Base-by-base conservation (phyloP, 2,329 filamentous ascomycete genomes). In the Fusarium poae region DNA sequence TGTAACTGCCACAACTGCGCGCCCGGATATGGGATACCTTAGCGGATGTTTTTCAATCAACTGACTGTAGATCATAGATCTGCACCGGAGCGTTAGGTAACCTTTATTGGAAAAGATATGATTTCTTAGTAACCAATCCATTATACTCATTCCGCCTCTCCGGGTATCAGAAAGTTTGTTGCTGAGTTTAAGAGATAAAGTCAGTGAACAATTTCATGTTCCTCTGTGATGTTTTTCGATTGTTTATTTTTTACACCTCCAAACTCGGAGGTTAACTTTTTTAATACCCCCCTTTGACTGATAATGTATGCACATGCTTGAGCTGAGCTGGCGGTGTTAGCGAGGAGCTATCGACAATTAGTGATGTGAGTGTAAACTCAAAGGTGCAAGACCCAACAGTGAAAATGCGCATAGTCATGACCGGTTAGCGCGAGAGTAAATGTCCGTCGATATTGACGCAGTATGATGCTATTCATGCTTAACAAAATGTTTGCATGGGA, bases 291-390 rank as follows among this genome's bases (percentile, higher is more conserved):
- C 39, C 39, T 15, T 15, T 23, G 10, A 27, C 9, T 27, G 39
- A 42, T 42, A 16, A 21, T 42, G 20, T 23, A 16, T 48, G 29
- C 30, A 30, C 29, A 48, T 48, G 30, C 11, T 5, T 48, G 27
- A 20, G 27, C 39, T 34, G 21, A 52, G 27, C 39, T 34, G 21
- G 51, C 16, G 23, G 30, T 44, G 4, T 40, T 62, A 52, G 56
- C 35, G 56, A 53, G 23, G n/a, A 60, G 40, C 56, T 62, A 54
- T 53, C 15, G 39, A 46, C 23, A 23, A 10, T 54, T 61, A 53
- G 50, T 43, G 37, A 39, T 57, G 18, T 25, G 48, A 57, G 50
- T 39, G 30, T n/a, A 59, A 65, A 65, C 58, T 57, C 43, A 57
- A 62, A 63, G 35, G 42, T 18, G 6, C 37, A 44, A 37, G 43